Percentiles rank a stretch among this genome's conserved stretches.
phyloP scores from a whole-genome alignment of 139 green algal genomes.

The Nannochloris sp. region DNA sequence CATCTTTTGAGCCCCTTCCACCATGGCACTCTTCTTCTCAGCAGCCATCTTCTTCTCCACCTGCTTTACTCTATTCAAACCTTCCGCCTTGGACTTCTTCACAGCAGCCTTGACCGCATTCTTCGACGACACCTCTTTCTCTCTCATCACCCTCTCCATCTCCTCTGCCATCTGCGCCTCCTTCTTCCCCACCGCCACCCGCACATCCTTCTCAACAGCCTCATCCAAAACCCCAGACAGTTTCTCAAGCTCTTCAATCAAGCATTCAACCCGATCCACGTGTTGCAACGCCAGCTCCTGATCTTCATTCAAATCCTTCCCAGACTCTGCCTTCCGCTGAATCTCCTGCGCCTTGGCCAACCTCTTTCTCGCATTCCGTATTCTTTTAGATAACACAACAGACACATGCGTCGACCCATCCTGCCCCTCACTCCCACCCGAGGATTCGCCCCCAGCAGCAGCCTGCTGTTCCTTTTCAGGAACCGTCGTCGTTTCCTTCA shows the following conservation, averaged over 20 bases:
- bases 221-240: slow-evolving; percentile 21
- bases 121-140: slow-evolving; percentile 2
- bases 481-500: too few species aligned
- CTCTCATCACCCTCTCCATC: slow-evolving; percentile 8
- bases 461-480: too few species aligned
- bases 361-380: slow-evolving; percentile 24
- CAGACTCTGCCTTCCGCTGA: slow-evolving; percentile 16
- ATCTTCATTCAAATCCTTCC: slow-evolving; percentile 32
- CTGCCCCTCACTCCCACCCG: not conserved
- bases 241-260: slow-evolving; percentile 46
- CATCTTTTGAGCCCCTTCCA: slow-evolving; percentile 11
- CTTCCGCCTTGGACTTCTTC: not conserved
- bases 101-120: not conserved
- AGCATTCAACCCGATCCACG: not conserved
- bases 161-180: not conserved
- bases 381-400: slow-evolving; percentile 1
- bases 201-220: not conserved
- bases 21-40: too few species aligned
- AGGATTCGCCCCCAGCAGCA: too few species aligned
- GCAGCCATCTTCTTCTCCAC: too few species aligned
- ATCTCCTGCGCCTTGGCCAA: slow-evolving; percentile 28
- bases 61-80: not conserved
- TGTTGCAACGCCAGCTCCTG: slow-evolving; percentile 17
- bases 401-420: not conserved
- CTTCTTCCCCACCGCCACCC: slow-evolving; percentile 7